Conservation (phyloP, 2,329 filamentous ascomycete genomes). For the Whalleya microplaca region DNA sequence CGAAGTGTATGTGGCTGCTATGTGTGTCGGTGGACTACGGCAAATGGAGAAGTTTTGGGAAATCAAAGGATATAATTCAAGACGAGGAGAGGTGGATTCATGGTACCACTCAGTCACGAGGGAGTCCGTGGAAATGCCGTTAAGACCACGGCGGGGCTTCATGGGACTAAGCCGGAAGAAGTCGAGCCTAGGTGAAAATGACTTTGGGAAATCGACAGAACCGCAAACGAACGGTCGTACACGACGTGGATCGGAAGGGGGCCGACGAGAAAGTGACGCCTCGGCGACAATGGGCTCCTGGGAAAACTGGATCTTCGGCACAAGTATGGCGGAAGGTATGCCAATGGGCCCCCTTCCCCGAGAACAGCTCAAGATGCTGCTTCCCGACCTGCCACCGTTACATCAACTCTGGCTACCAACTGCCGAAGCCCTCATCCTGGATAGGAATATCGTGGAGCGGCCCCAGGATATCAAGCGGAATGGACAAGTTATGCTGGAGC, state of each 20-base stretch:
- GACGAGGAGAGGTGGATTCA: constrained; percentile 60
- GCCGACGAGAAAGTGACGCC: constrained; percentile 34
- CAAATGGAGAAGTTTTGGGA: constrained; percentile 69
- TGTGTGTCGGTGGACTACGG: constrained; percentile 63
- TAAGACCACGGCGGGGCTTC: constrained; percentile 57
- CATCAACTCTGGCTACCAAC: constrained; percentile 67
- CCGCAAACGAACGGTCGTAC: constrained; percentile 22
- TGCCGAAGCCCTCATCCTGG: constrained; percentile 64
- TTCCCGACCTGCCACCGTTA: constrained; percentile 60
- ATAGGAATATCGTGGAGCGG: constrained; percentile 61
- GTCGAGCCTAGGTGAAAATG: constrained; percentile 45
- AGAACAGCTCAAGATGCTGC: constrained; percentile 54
- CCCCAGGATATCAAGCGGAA: constrained; percentile 66
- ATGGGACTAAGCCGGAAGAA: constrained; percentile 62
- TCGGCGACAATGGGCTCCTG: constrained; percentile 26
- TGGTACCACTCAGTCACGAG: constrained; percentile 60
- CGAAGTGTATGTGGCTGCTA: constrained; percentile 63
- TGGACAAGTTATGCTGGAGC: constrained; percentile 62
- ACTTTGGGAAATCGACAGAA: constrained; percentile 28
- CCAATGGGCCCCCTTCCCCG: constrained; percentile 60
- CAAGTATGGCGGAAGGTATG: constrained; percentile 63
- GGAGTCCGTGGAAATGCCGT: constrained; percentile 45
- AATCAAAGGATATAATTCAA: constrained; percentile 66
- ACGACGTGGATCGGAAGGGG: constrained; percentile 35
- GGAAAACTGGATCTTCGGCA: constrained; percentile 57